Evolutionary conservation across 805 yeast genomes (phyloP), one percentile per base, ranked within the genome.

Genomic region (Kodamaea hsintzibuensis): DNA sequence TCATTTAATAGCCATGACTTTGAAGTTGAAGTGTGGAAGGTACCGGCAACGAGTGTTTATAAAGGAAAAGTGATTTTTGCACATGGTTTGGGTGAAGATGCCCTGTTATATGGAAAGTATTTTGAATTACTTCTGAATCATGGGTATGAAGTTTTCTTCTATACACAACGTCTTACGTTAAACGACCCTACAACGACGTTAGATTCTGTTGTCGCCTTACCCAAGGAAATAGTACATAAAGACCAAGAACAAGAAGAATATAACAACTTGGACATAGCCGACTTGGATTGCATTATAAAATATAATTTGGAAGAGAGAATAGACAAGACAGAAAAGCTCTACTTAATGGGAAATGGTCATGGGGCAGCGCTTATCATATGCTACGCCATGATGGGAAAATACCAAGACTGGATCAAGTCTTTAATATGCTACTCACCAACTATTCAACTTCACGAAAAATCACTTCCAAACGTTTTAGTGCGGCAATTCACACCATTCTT

Each of bases 321-420:
- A 17, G 42, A 50, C 50, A 50, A 46, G 46, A 38, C 46, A 4
- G 53, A 50, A 16, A 50, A 45, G 53, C 46, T 50, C 27, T 50
- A 46, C 19, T 30, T 50, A 10, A 50, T 50, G 53, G 49, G 53
- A 13, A 50, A 46, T n/a, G 49, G 53, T 3, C 46, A 33, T 12
- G 52, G 52, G 1, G 40, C 53, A n/a, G 43, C 49, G 14, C 46
- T 50, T 6, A 45, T 50, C 8, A 38, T 50, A 2, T 50, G 53
- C 42, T 50, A 46, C 18, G 49, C 49, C 14, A 50, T 45, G 49
- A 50, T 50, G 53, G 53, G 53, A 8, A 44, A 44, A 25, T 50
- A 50, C 49, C 53, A 50, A 25, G 53, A 50, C 27, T 45, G 49
- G 49, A 39, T 45, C 18, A 50, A 50, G 18, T 39, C 42, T 30